Conservation (phyloP, 1,139 yeast genomes). For the Yarrowia galli region DNA sequence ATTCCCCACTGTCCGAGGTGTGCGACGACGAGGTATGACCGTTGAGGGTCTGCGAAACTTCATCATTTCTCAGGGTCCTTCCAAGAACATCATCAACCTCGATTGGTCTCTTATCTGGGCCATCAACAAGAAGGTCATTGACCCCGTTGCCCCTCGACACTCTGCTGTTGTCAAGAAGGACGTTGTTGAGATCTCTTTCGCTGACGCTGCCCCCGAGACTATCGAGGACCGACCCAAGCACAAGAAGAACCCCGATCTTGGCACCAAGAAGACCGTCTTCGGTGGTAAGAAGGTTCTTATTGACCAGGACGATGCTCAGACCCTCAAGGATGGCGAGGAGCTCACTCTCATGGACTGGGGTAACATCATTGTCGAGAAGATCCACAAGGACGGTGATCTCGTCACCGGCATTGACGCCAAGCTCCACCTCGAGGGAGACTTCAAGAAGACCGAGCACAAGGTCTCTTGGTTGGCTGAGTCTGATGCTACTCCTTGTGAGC, state of each 20-base stretch:
- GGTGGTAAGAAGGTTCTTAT: conserved; percentile 69
- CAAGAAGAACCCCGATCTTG: conserved; percentile 93
- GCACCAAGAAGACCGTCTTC: conserved; percentile 74
- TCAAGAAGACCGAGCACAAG: conserved; percentile 95
- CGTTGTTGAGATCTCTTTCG: conserved; percentile 63
- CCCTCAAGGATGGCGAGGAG: conserved; percentile 76
- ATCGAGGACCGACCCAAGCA: conserved; percentile 86
- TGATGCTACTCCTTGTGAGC: conserved; percentile 72
- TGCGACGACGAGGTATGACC: conserved; percentile 98
- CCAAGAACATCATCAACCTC: conserved; percentile 91
- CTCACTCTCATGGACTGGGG: conserved; percentile 99
- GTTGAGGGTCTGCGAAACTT: conserved; percentile 95
- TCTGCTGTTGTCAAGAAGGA: conserved; percentile 72
- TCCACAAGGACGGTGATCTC: conserved; percentile 63
- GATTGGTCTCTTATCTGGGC: conserved; percentile 99
- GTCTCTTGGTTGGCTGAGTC: conserved; percentile 95
- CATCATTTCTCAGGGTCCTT: conserved; percentile 94
- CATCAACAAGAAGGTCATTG: conserved; percentile 92
- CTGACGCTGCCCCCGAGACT: conserved; percentile 69
- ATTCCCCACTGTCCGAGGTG: conserved; percentile 99
- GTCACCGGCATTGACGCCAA: conserved; percentile 76
- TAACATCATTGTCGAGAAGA: conserved; percentile 80
- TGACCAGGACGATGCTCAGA: conserved; percentile 89
- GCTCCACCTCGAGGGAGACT: conserved; percentile 93
- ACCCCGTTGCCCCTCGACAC: conserved; percentile 95